A percentile compares a stretch with the other conserved stretches of the same genome.
These are phyloP conservation scores for Xylaria sp. DNA, from an alignment of 2,329 filamentous ascomycete species.

Conservation along the genomic window DNA sequence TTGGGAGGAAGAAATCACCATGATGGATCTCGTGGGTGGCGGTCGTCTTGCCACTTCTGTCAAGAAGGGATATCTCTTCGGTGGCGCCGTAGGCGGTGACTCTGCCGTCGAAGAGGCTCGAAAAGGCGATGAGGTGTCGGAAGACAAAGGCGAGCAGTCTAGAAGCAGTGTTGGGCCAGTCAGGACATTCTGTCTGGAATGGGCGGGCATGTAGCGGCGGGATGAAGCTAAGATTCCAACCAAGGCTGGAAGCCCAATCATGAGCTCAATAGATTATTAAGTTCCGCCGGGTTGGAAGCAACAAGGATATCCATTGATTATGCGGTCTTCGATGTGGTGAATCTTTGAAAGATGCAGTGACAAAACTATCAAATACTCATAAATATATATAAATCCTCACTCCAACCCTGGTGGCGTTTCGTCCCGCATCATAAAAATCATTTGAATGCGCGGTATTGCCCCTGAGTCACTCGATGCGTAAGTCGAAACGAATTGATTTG, in stretches of 20 bases:
- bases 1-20: slow-evolving; percentile 82
- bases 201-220: slow-evolving; percentile 26
- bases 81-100: slow-evolving; percentile 45
- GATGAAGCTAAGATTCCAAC: background rate
- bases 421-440: background rate
- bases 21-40: slow-evolving; percentile 80
- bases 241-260: background rate
- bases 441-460: background rate
- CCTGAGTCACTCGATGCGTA: background rate
- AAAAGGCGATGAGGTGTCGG: background rate
- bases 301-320: too few relatives aligned
- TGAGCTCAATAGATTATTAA: too few relatives aligned
- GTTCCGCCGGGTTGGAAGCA: too few relatives aligned
- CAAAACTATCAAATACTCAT: background rate
- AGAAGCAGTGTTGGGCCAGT: slow-evolving; percentile 3
- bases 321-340: background rate
- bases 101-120: background rate
- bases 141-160: background rate
- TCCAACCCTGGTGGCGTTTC: background rate
- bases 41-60: slow-evolving; percentile 88
- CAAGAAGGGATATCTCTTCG: slow-evolving; percentile 90
- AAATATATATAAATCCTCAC: background rate
- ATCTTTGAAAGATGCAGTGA: background rate
- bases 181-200: slow-evolving; percentile 24
- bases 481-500: background rate